phyloP scores from a whole-genome alignment of 2,329 filamentous ascomycete genomes.

The Colletotrichum euphorbiae region DNA sequence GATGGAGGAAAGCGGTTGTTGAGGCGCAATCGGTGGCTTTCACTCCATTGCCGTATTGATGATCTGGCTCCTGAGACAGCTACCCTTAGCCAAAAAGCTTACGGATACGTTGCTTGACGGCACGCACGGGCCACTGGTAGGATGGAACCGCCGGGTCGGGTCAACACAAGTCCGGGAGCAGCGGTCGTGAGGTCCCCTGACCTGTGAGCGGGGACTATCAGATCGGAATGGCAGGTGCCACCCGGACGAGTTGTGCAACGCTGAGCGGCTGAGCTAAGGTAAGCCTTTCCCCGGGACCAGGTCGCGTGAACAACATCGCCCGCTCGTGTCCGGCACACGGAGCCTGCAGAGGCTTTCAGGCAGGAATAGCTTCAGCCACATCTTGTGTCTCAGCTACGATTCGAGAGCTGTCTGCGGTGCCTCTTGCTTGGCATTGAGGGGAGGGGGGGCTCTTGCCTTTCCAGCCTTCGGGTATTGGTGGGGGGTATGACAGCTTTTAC shows the following conservation, averaged over 20 bases:
- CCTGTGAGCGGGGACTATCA: too few species aligned
- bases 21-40: conserved; percentile 39
- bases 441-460: too few species aligned
- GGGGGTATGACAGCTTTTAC: conserved; percentile 23
- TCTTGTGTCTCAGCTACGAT: neutral
- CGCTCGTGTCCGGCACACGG: too few species aligned
- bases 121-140: conserved; percentile 33
- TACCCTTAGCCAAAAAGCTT: conserved; percentile 49
- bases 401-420: neutral
- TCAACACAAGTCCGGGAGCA: conserved; percentile 23
- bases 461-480: conserved; percentile 26
- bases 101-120: conserved; percentile 50
- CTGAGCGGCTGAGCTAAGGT: neutral
- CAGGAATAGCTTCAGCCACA: neutral
- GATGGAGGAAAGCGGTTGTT: conserved; percentile 31
- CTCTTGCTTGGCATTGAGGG: neutral
- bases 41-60: conserved; percentile 41
- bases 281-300: neutral
- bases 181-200: neutral
- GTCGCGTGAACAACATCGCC: too few species aligned
- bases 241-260: neutral
- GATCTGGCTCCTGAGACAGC: conserved; percentile 43
- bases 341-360: too few species aligned
- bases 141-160: conserved; percentile 21
- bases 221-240: neutral